A percentile compares a stretch with the other conserved stretches of the same genome.
These are phyloP conservation scores for Noccaea caerulescens DNA, from an alignment of 345 rosid genomes.

Conservation along the genomic window DNA sequence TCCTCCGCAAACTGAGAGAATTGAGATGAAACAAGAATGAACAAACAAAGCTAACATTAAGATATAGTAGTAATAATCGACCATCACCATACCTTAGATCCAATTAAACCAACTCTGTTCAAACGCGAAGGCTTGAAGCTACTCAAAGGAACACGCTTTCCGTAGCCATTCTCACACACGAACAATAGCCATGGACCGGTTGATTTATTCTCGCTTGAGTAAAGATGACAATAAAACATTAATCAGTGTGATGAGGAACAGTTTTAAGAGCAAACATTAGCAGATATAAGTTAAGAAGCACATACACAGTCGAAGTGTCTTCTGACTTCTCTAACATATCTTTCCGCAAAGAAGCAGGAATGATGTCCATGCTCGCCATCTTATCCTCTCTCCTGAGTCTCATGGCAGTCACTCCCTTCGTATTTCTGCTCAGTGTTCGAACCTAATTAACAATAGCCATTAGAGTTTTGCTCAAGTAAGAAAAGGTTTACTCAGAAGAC, in stretches of 20 bases:
- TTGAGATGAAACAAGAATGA: constrained; percentile 7
- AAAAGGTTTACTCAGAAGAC: constrained; percentile 17
- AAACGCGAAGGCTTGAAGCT: constrained; percentile 62
- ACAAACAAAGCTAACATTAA: background rate
- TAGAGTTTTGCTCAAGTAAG: constrained; percentile 4
- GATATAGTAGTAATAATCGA: constrained; percentile 9
- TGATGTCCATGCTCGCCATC: constrained; percentile 94
- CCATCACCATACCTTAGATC: constrained; percentile 67
- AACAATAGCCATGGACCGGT: constrained; percentile 91
- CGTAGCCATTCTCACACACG: constrained; percentile 82
- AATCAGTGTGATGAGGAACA: constrained; percentile 5
- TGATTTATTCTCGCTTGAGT: constrained; percentile 47
- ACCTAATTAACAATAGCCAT: constrained; percentile 53
- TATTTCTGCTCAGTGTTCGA: constrained; percentile 82
- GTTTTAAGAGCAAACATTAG: constrained; percentile 16
- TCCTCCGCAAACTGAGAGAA: constrained; percentile 67
- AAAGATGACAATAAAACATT: constrained; percentile 2
- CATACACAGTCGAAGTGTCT: constrained; percentile 57
- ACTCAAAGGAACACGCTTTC: constrained; percentile 91
- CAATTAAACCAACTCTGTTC: constrained; percentile 82
- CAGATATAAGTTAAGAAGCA: constrained; percentile 21
- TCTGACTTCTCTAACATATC: constrained; percentile 53
- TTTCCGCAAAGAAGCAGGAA: constrained; percentile 63
- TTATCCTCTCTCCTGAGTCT: constrained; percentile 73
- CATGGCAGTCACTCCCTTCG: constrained; percentile 90